Base-by-base conservation (phyloP, 495 filamentous ascomycete species). In the Letharia columbiana region DNA sequence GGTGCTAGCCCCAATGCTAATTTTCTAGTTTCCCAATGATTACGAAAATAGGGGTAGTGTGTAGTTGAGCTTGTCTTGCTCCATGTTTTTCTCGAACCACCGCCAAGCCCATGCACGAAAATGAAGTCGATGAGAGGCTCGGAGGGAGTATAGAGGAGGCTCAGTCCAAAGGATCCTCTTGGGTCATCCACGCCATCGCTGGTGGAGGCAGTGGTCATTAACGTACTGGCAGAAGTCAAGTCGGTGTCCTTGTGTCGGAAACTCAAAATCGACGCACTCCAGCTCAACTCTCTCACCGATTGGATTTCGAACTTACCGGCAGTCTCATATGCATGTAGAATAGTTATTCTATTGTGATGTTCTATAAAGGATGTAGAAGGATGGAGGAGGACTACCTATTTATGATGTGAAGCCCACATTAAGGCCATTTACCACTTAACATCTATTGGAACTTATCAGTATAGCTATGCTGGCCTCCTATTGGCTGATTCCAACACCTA, bases 51-150 rank as follows among this genome's bases (percentile, higher is more conserved):
- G 23, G 23, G 23, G 23, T 28, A 79, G 60, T 69, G 67, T 3
- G 54, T 59, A 3, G 66, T 60, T 45, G 69, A 67, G 15, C 59
- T 67, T 47, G 71, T 66, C 45, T 74, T 69, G 33, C 60, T 67
- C 76, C 76, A 78, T 60, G 73, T 77, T 60, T 67, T 71, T 17
- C 64, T 63, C 13, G 76, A 78, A 13, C 68, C 71, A 0, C 76
- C 76, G 11, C 71, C 71, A 3, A 78, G 66, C 20, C 76, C 76
- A 62, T 78, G 76, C 2, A 78, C 76, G 50, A 78, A 78, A 60
- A 77, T 66, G n/a, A 77, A 68, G 63, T 78, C 76, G n/a, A 65
- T 67, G 17, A 63, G 35, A 20, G 44, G 50, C 39, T 69, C 52
- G 2, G 61, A 50, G 44, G 67, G 56, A 41, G 52, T 17, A 41